These are phyloP conservation scores for Metschnikowia kofuensis DNA, from an alignment of 805 yeast species.

Conservation along the genomic window DNA sequence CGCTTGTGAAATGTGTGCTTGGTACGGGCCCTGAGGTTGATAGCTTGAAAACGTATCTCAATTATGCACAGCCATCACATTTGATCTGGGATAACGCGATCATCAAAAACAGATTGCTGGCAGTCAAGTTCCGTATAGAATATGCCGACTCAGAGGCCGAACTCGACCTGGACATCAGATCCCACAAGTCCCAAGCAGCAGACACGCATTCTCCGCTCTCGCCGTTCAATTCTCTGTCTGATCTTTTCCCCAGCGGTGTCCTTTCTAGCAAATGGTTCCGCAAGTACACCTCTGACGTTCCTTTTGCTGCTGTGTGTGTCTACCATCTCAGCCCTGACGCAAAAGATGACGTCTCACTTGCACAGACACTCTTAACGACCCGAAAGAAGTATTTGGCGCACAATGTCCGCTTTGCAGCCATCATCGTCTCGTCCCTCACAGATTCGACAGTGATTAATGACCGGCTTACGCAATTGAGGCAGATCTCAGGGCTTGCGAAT, in stretches of 20 bases:
- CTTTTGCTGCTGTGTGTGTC: constrained; percentile 30
- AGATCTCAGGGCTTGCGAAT: constrained; percentile 28
- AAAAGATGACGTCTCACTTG: constrained; percentile 16
- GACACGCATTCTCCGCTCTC: constrained; percentile 30
- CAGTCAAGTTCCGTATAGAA: constrained; percentile 28
- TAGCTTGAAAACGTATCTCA: constrained; percentile 4
- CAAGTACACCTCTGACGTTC: constrained; percentile 30
- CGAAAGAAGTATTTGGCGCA: constrained; percentile 5
- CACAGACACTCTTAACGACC: constrained; percentile 4
- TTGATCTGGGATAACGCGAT: constrained; percentile 38
- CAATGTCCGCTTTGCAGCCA: constrained; percentile 21
- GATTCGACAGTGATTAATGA: constrained; percentile 18
- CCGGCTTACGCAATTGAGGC: constrained; percentile 25
- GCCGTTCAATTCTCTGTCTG: constrained; percentile 34
- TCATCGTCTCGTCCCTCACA: constrained; percentile 20
- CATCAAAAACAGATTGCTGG: constrained; percentile 34
- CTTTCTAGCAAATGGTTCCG: constrained; percentile 34
- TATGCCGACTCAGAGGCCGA: constrained; percentile 6
- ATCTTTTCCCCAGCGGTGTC: constrained; percentile 27
- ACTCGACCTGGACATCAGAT: constrained; percentile 1
- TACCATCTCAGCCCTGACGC: constrained; percentile 16
- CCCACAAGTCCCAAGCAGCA: constrained; percentile 5
- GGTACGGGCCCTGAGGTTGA: constrained; percentile 10
- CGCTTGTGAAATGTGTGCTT: constrained; percentile 23
- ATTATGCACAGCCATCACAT: constrained; percentile 19